These are phyloP conservation scores for Athelia psychrophila DNA, from an alignment of 1,284 basidiomycete genomes.

Conservation along the genomic window DNA sequence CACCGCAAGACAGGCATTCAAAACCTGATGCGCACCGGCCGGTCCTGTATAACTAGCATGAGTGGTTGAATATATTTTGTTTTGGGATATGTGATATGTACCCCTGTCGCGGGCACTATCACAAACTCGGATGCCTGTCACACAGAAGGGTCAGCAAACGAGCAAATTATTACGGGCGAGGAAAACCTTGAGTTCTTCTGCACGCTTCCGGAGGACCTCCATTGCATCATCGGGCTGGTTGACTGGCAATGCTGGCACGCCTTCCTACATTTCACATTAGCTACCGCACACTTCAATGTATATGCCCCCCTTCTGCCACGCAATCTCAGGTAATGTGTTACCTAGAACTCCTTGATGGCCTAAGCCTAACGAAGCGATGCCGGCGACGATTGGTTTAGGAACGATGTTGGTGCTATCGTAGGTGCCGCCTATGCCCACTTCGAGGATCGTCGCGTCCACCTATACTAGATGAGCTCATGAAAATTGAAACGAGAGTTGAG, in stretches of 20 bases:
- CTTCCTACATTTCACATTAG: constrained; percentile 58
- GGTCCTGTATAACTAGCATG: constrained; percentile 52
- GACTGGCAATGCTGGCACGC: constrained; percentile 85
- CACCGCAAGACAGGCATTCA: constrained; percentile 90
- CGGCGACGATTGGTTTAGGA: constrained; percentile 85
- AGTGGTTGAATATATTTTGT: constrained; percentile 29
- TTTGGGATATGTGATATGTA: constrained; percentile 19
- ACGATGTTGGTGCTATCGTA: constrained; percentile 98
- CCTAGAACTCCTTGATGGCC: constrained; percentile 96
- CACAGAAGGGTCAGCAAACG: too few relatives aligned
- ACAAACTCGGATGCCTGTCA: constrained; percentile 12
- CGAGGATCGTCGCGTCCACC: constrained; percentile 89
- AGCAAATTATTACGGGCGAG: constrained; percentile 23
- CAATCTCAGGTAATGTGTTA: constrained; percentile 88
- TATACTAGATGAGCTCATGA: constrained; percentile 11
- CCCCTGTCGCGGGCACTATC: constrained; percentile 58
- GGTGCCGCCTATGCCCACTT: constrained; percentile 95
- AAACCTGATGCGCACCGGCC: constrained; percentile 85
- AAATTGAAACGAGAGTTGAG: neutral
- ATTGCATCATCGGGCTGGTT: constrained; percentile 72
- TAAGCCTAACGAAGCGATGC: constrained; percentile 87
- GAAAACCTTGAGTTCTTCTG: constrained; percentile 62
- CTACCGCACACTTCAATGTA: constrained; percentile 27
- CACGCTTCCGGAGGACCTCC: constrained; percentile 64
- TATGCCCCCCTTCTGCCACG: constrained; percentile 95